Percentiles rank a stretch among this genome's conserved stretches.
These are phyloP conservation scores for Cryptococcus sp. DNA, from an alignment of 1,284 basidiomycete species.

Conservation along the genomic window DNA sequence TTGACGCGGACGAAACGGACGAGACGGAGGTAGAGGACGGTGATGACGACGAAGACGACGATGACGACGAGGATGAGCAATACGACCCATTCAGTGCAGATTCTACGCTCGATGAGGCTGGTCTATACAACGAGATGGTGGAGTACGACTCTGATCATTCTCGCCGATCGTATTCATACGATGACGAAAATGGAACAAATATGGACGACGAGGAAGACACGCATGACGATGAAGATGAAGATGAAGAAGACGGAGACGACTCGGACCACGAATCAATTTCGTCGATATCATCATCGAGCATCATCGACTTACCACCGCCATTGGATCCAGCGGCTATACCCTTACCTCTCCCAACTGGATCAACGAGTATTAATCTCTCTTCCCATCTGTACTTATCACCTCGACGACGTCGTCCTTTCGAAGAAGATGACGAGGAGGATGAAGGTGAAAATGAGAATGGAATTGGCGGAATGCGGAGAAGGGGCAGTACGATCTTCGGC, in stretches of 20 bases:
- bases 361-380: slow-evolving; percentile 25
- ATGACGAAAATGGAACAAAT: background rate
- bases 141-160: background rate
- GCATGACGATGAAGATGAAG: background rate
- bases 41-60: background rate
- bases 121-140: background rate
- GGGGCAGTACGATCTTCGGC: slow-evolving; percentile 29
- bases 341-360: slow-evolving; percentile 4
- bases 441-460: slow-evolving; percentile 8
- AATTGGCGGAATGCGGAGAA: slow-evolving; percentile 23
- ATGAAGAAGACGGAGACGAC: slow-evolving; percentile 1
- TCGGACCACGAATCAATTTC: slow-evolving; percentile 13
- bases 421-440: no score
- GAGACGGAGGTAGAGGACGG: background rate
- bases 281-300: slow-evolving; percentile 33
- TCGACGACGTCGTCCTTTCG: background rate
- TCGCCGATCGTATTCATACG: background rate
- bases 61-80: background rate
- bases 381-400: slow-evolving; percentile 3
- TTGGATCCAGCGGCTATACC: slow-evolving; percentile 23
- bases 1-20: background rate
- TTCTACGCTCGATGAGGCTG: background rate
- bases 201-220: background rate
- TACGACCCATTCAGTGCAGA: background rate
- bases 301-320: slow-evolving; percentile 38